Evolutionary conservation across 2,329 filamentous ascomycete species (phyloP).

Genomic region (Fusarium robinianum): DNA sequence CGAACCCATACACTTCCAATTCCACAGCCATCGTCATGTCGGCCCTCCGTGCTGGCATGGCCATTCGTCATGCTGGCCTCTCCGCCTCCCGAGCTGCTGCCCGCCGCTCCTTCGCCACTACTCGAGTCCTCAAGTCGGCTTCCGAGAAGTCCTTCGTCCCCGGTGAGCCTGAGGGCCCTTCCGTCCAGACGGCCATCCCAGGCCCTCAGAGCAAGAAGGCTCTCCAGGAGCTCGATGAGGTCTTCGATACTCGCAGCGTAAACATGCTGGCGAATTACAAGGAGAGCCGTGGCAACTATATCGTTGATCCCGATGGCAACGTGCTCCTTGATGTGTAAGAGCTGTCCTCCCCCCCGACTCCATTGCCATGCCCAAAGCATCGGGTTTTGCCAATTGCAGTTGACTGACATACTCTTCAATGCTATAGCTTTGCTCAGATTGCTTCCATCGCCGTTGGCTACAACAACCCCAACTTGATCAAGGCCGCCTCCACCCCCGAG

Average conservation of each 20-base stretch:
- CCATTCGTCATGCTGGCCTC: slow-evolving; percentile 27
- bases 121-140: slow-evolving; percentile 34
- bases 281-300: slow-evolving; percentile 80
- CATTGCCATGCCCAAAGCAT: too few relatives aligned
- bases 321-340: slow-evolving; percentile 71
- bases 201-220: slow-evolving; percentile 74
- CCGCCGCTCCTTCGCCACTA: slow-evolving; percentile 33
- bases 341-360: too few relatives aligned
- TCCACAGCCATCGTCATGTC: slow-evolving; percentile 33
- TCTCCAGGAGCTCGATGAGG: slow-evolving; percentile 71
- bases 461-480: slow-evolving; percentile 79
- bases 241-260: slow-evolving; percentile 84
- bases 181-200: slow-evolving; percentile 67
- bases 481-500: slow-evolving; percentile 72
- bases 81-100: slow-evolving; percentile 20
- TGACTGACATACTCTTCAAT: slow-evolving; percentile 17
- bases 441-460: slow-evolving; percentile 91
- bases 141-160: slow-evolving; percentile 48
- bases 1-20: background rate
- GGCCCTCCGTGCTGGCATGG: slow-evolving; percentile 38
- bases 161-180: slow-evolving; percentile 57
- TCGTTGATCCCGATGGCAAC: slow-evolving; percentile 73
- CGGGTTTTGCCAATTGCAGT: too few relatives aligned
- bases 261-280: slow-evolving; percentile 82
- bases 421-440: slow-evolving; percentile 87